Base-by-base conservation (phyloP, 192 early-diverging fungal genomes). In the Linderina pennispora region DNA sequence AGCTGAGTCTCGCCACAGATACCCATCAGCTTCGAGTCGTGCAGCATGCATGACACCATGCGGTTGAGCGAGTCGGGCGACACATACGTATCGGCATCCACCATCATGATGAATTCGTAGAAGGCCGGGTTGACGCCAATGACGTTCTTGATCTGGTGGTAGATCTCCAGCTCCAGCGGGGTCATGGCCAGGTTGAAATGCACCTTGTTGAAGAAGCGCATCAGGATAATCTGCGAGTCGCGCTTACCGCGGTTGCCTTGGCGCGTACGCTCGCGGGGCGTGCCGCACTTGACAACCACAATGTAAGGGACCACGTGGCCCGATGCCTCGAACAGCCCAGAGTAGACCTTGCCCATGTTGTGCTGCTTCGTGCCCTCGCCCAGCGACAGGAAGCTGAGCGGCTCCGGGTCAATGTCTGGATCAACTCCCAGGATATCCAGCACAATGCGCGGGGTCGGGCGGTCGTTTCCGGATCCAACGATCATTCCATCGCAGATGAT, bases 201-300 rank as follows among this genome's bases (percentile, higher is more conserved):
- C 10, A 99, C 91, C 51, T 92, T 85, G 57, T 91, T 90, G 50
- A 99, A 77, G 83, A 97, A 99, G 23, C 84, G 77, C 96, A 99
- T 99, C 60, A 96, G 76, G 16, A 99, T 81, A 75, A 99, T 84
- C 58, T 99, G 96, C 43, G 96, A 99, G 77, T 99, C 96, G 48
- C 96, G 89, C 77, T 99, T 99, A 45, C 96, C 96, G 38, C 94
- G 78, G 63, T 98, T 98, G 62, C 96, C 96, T n/a, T 92, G 93
- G 43, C 84, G 77, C 17, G 80, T 74, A 23, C 84, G 67, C 73
- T 98, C 96, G 11, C 65, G 76, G 17, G 86, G 82, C 17, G 80
- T 84, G 13, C 95, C 95, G 24, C 87, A 86, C 74, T 98, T 98
- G 43, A 90, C 92, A 15, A 98, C 82, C 1, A 98, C 93, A 45